A percentile compares a stretch with the other conserved stretches of the same genome.
phyloP scores from a whole-genome alignment of 257 asterid species.

The Misopates orontium region DNA sequence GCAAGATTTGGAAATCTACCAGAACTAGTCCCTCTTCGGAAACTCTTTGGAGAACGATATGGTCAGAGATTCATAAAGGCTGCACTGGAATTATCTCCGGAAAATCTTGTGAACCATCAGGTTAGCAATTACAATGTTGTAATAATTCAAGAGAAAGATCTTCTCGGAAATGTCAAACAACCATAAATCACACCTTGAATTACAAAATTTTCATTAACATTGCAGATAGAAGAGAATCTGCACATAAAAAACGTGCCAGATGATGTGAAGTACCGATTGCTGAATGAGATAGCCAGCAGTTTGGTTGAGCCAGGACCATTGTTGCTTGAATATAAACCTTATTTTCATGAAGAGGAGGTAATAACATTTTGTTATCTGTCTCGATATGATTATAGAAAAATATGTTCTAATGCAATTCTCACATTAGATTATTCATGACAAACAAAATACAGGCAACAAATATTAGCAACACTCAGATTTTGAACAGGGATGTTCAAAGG shows the following conservation, averaged over 20 bases:
- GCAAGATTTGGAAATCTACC: constrained; percentile 80
- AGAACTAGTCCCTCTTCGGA: constrained; percentile 58
- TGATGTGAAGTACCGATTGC: constrained; percentile 54
- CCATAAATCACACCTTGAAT: not conserved
- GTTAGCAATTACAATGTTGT: constrained; percentile 26
- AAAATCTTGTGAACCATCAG: constrained; percentile 71
- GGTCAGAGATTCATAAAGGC: constrained; percentile 47
- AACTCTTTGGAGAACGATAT: constrained; percentile 66
- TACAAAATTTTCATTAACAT: not conserved
- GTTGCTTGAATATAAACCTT: constrained; percentile 53
- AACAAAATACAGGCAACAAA: constrained; percentile 32
- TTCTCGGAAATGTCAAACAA: too few relatives aligned
- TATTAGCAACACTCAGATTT: constrained; percentile 10
- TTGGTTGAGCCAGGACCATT: constrained; percentile 44
- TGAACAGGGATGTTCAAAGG: constrained; percentile 9
- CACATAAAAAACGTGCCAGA: constrained; percentile 43
- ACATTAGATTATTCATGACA: not conserved
- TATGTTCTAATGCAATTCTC: not conserved
- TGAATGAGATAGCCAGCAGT: constrained; percentile 54
- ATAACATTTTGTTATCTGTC: not conserved
- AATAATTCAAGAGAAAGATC: not conserved
- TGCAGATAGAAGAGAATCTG: constrained; percentile 53
- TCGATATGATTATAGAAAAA: not conserved
- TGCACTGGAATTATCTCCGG: constrained; percentile 63
- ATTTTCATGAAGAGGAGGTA: constrained; percentile 37